Conservation (phyloP, 2,329 filamentous ascomycete genomes). For the Ophiostoma himal-ulmi region DNA sequence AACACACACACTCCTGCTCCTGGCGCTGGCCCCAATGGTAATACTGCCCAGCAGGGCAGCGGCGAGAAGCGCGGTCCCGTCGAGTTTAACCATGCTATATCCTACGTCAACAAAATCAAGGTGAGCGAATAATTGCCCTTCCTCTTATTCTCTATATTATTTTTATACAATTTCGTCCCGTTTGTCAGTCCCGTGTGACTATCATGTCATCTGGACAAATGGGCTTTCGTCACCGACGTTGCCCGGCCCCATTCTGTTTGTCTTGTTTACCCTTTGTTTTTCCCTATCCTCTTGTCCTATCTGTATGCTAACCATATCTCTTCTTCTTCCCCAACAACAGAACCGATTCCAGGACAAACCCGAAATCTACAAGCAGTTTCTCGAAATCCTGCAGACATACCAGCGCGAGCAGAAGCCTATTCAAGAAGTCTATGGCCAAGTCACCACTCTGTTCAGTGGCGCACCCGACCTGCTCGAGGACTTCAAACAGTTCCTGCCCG, state of each 20-base stretch:
- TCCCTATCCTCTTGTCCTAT: background rate
- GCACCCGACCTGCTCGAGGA: slow-evolving; percentile 94
- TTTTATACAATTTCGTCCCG: background rate
- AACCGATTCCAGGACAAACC: slow-evolving; percentile 95
- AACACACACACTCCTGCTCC: slow-evolving; percentile 49
- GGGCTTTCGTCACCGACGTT: background rate
- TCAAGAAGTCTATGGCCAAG: slow-evolving; percentile 95
- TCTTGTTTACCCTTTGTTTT: slow-evolving; percentile 11
- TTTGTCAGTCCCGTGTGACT: background rate
- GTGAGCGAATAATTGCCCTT: slow-evolving; percentile 43
- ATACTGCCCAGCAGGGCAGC: slow-evolving; percentile 52
- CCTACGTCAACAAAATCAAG: slow-evolving; percentile 99
- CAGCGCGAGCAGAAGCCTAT: slow-evolving; percentile 97
- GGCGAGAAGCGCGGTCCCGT: slow-evolving; percentile 88
- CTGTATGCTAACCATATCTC: slow-evolving; percentile 10
- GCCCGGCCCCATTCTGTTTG: slow-evolving; percentile 2
- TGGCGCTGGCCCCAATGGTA: slow-evolving; percentile 57
- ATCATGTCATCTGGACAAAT: slow-evolving; percentile 1
- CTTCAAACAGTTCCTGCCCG: slow-evolving; percentile 96
- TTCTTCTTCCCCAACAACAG: slow-evolving; percentile 40
- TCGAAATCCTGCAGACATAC: slow-evolving; percentile 97
- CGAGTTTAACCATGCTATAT: slow-evolving; percentile 98
- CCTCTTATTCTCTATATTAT: background rate
- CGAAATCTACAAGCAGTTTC: slow-evolving; percentile 98
- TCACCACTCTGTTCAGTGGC: slow-evolving; percentile 86